These are phyloP conservation scores for Microbotryomycetes sp. DNA, from an alignment of 1,284 basidiomycete genomes.

Conservation along the genomic window DNA sequence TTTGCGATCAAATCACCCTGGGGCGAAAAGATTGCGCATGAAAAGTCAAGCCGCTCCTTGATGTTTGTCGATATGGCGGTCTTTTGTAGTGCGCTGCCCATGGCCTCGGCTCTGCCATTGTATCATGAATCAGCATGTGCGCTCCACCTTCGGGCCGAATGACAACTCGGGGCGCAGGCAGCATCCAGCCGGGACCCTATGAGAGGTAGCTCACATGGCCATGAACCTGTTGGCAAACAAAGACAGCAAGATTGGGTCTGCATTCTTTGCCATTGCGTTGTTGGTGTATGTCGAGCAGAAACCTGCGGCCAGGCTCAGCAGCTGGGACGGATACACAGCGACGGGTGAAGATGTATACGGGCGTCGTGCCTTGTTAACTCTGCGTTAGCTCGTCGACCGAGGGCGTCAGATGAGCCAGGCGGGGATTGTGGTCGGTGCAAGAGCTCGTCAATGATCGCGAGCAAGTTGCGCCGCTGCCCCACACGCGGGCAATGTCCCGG, in stretches of 20 bases:
- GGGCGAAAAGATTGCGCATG: conserved; percentile 78
- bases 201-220: conserved; percentile 58
- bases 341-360: too few species aligned
- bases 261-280: not conserved
- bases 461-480: not conserved
- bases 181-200: not conserved
- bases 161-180: not conserved
- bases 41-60: conserved; percentile 40
- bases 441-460: not conserved
- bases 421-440: too few species aligned
- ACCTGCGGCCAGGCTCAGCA: too few species aligned
- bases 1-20: conserved; percentile 87
- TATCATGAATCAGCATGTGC: not conserved
- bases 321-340: too few species aligned
- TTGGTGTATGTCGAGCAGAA: not conserved
- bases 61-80: conserved; percentile 79
- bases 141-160: not conserved
- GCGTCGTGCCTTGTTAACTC: too few species aligned
- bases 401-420: too few species aligned
- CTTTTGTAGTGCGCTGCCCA: conserved; percentile 73
- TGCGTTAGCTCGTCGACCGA: too few species aligned
- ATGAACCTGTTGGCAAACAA: conserved; percentile 88
- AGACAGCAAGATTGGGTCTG: conserved; percentile 76
- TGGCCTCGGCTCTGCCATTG: conserved; percentile 72
- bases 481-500: not conserved